Percentiles rank a stretch among this genome's conserved stretches.
These are phyloP conservation scores for Penium margaritaceum DNA, from an alignment of 139 green algal genomes.

Conservation along the genomic window DNA sequence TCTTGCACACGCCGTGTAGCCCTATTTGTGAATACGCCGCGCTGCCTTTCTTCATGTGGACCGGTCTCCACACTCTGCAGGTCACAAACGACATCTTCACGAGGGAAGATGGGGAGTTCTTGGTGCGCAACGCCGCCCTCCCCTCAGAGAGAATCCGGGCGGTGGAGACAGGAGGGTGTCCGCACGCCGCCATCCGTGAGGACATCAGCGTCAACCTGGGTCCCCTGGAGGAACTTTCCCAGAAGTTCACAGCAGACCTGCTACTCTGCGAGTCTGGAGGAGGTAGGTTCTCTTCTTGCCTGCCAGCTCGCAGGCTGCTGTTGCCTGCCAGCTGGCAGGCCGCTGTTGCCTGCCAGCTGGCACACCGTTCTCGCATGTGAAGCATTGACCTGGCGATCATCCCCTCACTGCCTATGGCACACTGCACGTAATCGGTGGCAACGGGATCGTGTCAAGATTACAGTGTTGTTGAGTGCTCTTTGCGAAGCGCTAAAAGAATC, in stretches of 20 bases:
- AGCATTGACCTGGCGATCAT: no score
- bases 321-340: background rate
- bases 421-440: no score
- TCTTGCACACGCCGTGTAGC: no score
- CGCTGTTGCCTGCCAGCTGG: no score
- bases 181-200: conserved; percentile 55
- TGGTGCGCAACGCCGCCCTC: conserved; percentile 47
- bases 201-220: conserved; percentile 51
- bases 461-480: no score
- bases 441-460: no score
- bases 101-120: conserved; percentile 52
- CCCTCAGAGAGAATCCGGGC: conserved; percentile 46
- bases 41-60: no score
- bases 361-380: background rate
- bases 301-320: background rate
- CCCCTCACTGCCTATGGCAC: no score
- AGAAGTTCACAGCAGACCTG: conserved; percentile 42
- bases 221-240: conserved; percentile 48
- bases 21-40: no score
- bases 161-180: conserved; percentile 54
- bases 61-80: no score
- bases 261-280: conserved; percentile 49
- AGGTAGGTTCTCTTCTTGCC: background rate
- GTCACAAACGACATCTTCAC: conserved; percentile 61
- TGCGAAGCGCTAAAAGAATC: no score